These are phyloP conservation scores for Conoideocrella luteorostrata DNA, from an alignment of 2,329 filamentous ascomycete species.

Conservation along the genomic window DNA sequence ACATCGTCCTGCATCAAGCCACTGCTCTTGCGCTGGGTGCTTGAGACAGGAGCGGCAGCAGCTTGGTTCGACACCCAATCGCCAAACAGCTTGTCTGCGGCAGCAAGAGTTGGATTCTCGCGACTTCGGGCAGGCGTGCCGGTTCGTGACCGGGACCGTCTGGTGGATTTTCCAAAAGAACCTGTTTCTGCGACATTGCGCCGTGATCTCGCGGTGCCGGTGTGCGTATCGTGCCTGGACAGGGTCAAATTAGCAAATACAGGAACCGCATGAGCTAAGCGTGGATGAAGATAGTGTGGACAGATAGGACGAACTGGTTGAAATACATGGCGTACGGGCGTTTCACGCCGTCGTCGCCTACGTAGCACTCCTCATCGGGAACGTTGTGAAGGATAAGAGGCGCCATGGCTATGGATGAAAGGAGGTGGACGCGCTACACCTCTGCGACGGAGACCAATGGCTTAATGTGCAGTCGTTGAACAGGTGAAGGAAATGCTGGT, in stretches of 20 bases:
- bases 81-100: constrained; percentile 56
- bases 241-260: neutral
- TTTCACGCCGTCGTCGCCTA: constrained; percentile 58
- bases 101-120: constrained; percentile 56
- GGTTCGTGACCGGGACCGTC: constrained; percentile 55
- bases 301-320: constrained; percentile 43
- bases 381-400: constrained; percentile 64
- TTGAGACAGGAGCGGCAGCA: constrained; percentile 19
- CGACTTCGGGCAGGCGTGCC: constrained; percentile 48
- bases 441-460: neutral
- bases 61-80: constrained; percentile 48
- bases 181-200: constrained; percentile 54
- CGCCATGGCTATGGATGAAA: constrained; percentile 39
- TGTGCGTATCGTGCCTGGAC: constrained; percentile 46
- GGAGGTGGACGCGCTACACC: neutral
- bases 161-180: constrained; percentile 61
- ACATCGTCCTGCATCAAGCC: constrained; percentile 34
- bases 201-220: constrained; percentile 41
- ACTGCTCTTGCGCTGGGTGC: constrained; percentile 29
- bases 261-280: constrained; percentile 5
- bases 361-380: constrained; percentile 60
- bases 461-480: neutral
- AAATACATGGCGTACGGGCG: constrained; percentile 62
- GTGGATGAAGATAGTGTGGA: constrained; percentile 5
- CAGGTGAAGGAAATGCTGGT: neutral